Conservation (phyloP, 2,329 filamentous ascomycete genomes). For the Alternaria ventricosa region DNA sequence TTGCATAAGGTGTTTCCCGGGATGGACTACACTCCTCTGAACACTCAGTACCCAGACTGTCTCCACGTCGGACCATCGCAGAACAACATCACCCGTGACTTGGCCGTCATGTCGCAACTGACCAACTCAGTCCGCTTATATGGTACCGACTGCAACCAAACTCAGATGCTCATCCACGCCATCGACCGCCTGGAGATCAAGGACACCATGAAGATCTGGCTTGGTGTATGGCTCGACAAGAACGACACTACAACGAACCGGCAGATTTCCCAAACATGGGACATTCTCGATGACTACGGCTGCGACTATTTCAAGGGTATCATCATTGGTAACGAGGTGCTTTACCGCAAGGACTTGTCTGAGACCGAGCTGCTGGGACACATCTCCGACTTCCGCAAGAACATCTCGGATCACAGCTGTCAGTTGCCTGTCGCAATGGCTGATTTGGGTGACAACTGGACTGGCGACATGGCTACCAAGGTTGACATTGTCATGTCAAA, state of each 20-base stretch:
- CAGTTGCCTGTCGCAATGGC: conserved; percentile 82
- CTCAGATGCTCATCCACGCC: conserved; percentile 87
- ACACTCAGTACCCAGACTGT: conserved; percentile 89
- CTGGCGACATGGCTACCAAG: conserved; percentile 67
- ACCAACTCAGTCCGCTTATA: conserved; percentile 89
- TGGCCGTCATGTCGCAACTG: conserved; percentile 87
- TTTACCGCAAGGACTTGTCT: conserved; percentile 71
- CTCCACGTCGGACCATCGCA: conserved; percentile 78
- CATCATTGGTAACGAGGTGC: conserved; percentile 69
- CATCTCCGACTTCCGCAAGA: conserved; percentile 71
- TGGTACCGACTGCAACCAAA: conserved; percentile 97
- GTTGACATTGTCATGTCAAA: conserved; percentile 96
- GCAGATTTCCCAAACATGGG: conserved; percentile 84
- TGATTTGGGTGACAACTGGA: conserved; percentile 91
- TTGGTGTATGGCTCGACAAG: conserved; percentile 89
- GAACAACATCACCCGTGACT: conserved; percentile 91
- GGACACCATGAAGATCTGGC: conserved; percentile 80
- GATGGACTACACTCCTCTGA: conserved; percentile 93
- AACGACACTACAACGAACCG: conserved; percentile 84
- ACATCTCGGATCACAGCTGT: conserved; percentile 68
- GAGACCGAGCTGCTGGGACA: conserved; percentile 67
- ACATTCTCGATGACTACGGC: conserved; percentile 70
- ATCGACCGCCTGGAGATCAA: conserved; percentile 76
- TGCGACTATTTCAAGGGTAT: conserved; percentile 65
- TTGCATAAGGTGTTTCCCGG: conserved; percentile 94